Evolutionary conservation across 129 eudicot species (phyloP), one percentile per base, ranked within the genome.

Genomic region (Flaveria ramosissima): DNA sequence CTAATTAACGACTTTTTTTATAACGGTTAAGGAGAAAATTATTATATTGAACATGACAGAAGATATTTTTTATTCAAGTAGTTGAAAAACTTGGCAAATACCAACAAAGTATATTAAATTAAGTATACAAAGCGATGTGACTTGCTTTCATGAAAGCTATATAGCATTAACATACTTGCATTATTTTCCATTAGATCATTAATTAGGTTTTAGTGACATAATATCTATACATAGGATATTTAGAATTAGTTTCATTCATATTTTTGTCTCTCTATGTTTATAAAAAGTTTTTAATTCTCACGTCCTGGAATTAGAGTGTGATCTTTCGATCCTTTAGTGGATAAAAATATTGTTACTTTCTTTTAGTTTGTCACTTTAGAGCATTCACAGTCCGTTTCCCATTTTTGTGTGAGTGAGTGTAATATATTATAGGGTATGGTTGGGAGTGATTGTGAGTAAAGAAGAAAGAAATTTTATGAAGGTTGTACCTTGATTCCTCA

Each of bases 101-200:
- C n/a, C 69, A 14, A 27, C 2, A 62, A 63, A 2, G 15, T 5
- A 30, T 27, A 7, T 13, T 15, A 27, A 32, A 63, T 14, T 60
- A 60, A 57, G 64, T 57, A 57, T 9, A 57, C 12, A 26, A 61
- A 24, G 67, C 27, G 67, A 41, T 26, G 19, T 61, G 17, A 61
- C 67, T 60, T 60, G 67, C 41, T 61, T 24, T 61, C 67, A 26
- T 61, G 67, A 61, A 24, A 26, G 67, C 67, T 30, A 63, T 63
- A 43, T 30, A 30, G 43, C 69, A 63, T 63, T 63, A 13, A 63
- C 10, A 30, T 27, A 63, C 43, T 1, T 15, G 45, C 20, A 63
- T 63, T 63, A 27, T 63, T 15, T 30, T 63, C 45, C 69, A 63
- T 63, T 63, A 30, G 45, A 15, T 30, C 69, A 27, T 30, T 63